A percentile compares a stretch with the other conserved stretches of the same genome.
These are phyloP conservation scores for Pseudogymnoascus sp. DNA, from an alignment of 2,329 filamentous ascomycete genomes.

Conservation along the genomic window DNA sequence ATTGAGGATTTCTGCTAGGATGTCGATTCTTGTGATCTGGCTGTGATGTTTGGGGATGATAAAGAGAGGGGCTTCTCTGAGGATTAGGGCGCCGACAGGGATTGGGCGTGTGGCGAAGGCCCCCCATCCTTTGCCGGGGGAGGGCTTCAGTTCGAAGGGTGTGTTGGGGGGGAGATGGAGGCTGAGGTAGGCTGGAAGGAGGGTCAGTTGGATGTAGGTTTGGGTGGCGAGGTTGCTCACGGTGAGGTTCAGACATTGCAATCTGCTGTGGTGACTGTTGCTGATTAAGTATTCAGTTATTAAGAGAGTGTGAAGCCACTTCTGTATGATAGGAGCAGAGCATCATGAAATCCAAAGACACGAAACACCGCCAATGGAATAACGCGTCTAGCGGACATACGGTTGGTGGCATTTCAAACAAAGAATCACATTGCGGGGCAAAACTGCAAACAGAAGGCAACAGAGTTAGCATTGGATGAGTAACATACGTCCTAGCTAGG, in stretches of 20 bases:
- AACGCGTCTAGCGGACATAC: neutral
- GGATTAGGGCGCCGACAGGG: neutral
- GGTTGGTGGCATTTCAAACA: neutral
- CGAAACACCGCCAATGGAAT: neutral
- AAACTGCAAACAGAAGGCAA: neutral
- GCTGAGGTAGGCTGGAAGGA: neutral
- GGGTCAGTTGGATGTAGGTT: neutral
- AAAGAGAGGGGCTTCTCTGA: neutral
- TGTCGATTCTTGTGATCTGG: neutral
- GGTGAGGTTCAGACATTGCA: neutral
- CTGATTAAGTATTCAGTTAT: neutral
- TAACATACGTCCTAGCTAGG: conserved; percentile 18
- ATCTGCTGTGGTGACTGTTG: neutral
- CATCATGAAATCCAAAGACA: neutral
- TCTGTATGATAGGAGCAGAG: neutral
- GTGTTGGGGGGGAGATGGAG: neutral
- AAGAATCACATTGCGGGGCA: neutral
- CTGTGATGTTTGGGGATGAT: neutral
- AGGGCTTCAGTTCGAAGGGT: neutral
- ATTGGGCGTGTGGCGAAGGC: neutral
- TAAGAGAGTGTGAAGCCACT: neutral
- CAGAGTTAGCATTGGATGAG: conserved; percentile 13
- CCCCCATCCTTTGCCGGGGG: neutral
- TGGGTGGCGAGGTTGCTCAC: neutral
- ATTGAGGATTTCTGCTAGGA: neutral